Conservation (phyloP, 805 yeast species). For the Spathaspora hagerdaliae region DNA sequence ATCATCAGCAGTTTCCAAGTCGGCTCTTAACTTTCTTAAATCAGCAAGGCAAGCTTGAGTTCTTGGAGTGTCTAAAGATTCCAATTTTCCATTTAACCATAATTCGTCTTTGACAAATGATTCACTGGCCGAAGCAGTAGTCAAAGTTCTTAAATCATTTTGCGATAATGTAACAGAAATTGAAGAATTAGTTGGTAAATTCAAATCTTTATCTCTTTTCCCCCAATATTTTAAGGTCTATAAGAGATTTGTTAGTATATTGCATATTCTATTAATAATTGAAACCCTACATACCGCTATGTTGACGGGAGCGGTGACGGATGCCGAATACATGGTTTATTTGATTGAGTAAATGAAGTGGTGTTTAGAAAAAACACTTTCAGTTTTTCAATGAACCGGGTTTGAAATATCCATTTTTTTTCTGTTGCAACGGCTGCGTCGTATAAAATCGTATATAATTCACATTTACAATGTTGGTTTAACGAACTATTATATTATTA, state of each 20-base stretch:
- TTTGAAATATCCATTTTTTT: background rate
- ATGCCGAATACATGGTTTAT: conserved; percentile 51
- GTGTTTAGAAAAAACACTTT: too few species aligned
- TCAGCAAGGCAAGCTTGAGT: conserved; percentile 74
- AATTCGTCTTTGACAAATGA: conserved; percentile 59
- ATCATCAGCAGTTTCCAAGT: conserved; percentile 54
- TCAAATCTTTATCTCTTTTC: conserved; percentile 82
- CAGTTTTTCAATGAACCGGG: background rate
- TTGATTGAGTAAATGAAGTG: too few species aligned
- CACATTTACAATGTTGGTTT: too few species aligned
- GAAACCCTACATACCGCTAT: conserved; percentile 67
- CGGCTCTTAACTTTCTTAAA: conserved; percentile 62
- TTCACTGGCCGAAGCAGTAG: conserved; percentile 75
- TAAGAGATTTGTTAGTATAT: background rate
- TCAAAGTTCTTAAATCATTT: conserved; percentile 83
- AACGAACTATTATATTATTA: too few species aligned
- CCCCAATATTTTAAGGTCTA: conserved; percentile 98
- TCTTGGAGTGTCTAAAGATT: conserved; percentile 59
- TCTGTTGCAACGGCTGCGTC: background rate
- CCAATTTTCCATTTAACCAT: conserved; percentile 83
- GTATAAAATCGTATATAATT: background rate
- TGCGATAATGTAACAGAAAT: conserved; percentile 93
- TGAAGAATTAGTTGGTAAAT: conserved; percentile 93
- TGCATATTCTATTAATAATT: background rate
- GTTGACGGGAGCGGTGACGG: conserved; percentile 95